Base-by-base conservation (phyloP, 164 flowering plant genomes). In the Tetrastigma voinierianum region DNA sequence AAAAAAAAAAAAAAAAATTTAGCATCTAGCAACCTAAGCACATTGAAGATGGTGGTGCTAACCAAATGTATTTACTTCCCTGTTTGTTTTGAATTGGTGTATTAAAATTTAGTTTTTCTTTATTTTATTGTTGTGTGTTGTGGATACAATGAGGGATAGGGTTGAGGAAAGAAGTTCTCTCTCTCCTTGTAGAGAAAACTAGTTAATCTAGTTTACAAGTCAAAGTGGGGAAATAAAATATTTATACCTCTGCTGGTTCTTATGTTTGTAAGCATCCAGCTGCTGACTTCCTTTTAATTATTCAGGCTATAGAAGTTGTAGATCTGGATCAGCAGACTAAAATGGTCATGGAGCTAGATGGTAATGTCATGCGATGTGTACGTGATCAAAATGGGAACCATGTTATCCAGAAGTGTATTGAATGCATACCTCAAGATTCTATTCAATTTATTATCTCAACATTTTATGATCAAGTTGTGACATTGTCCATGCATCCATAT, bases 321-420 rank as follows among this genome's bases (percentile, higher is more conserved):
- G 84, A 77, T 17, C 67, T 83, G 69, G 90, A 84, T 70, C 88
- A 80, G 70, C 70, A 86, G 77, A 82, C 75, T 59, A 59, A 63
- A 67, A 77, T 86, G 82, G 90, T 84, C 1, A 61, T 40, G 7
- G 87, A 86, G 74, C 83, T 86, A 49, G 86, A 86, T 67, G 86
- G 88, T 56, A 70, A 80, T 59, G 65, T 86, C 10, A 81, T 82
- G 84, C 84, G 85, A 13, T 86, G 88, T 72, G 88, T 86, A 18
- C 85, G 83, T 63, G 90, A 86, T 75, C 90, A 86, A 67, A 86
- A 86, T 73, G 88, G 88, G 60, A 84, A 86, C 70, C 90, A 86
- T 75, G 90, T 86, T 18, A 80, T 86, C 46, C 90, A 86, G 72
- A 86, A 86, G 69, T 86, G 88, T 71, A 86, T 86, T 57, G 90